Evolutionary conservation across 129 eudicot species (phyloP), one percentile per base, ranked within the genome.

Genomic region (Scalesia atractyloides): DNA sequence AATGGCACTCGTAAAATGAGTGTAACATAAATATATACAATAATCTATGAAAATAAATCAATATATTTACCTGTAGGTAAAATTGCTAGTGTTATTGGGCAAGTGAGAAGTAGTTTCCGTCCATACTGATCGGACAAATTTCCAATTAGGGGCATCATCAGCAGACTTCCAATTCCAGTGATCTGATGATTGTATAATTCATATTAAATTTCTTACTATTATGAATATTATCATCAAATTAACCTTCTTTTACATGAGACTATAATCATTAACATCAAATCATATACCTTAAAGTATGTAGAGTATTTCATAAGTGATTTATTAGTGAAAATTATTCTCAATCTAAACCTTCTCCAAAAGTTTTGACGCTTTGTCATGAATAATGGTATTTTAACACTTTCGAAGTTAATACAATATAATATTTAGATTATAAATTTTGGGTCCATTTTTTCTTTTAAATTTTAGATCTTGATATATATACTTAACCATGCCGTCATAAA

Each of bases 111-210:
- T 26, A 67, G 48, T 72, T 77, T 82, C 66, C 82, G 70, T 54
- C 82, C 82, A 26, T 78, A 73, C 10, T 41, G 63, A 51, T 78
- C 86, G n/a, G 82, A 82, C 47, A 82, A 69, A 62, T 78, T 66
- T 48, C 86, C 86, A 9, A 78, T 73, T 15, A 82, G 43, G 6
- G 85, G 85, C 82, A 77, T 76, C 76, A 73, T 43, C 19, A 82
- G 66, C 10, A 83, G 54, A 37, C 72, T 60, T 70, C 80, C 82
- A 39, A 83, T 46, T 15, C 75, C 77, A 9, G 33, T 58, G 5
- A 74, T 59, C 82, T 73, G 51, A 49, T 46, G 13, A 63, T 68
- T 48, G 1, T 7, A 59, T 44, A 30, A 64, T 14, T 20, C 11
- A 15, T 12, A 36, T 9, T 1, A n/a, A 19, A 10, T 20, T 20